Conservation (phyloP, 2,329 filamentous ascomycete genomes). For the Alternaria sp. region DNA sequence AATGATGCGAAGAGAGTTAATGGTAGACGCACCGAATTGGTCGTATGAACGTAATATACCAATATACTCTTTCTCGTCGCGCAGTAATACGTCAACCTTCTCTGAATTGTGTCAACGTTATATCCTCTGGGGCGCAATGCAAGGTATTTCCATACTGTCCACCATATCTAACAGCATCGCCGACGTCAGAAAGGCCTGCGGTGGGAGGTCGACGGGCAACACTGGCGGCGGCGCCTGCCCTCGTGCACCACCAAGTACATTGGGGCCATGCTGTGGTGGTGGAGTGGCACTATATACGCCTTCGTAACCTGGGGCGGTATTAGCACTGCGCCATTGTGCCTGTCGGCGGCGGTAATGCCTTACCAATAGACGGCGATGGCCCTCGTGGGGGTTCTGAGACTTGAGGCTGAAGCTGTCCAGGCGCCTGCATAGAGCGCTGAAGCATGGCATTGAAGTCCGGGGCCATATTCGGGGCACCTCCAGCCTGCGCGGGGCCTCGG, state of each 20-base stretch:
- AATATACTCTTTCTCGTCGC: conserved; percentile 93
- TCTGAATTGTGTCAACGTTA: conserved; percentile 64
- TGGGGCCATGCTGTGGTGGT: conserved; percentile 61
- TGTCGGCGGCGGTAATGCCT: conserved; percentile 11
- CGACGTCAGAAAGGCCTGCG: conserved; percentile 98
- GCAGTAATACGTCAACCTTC: conserved; percentile 90
- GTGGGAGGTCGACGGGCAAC: conserved; percentile 65
- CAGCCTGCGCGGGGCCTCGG: conserved; percentile 42
- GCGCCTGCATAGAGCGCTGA: conserved; percentile 47
- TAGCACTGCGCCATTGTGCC: conserved; percentile 21
- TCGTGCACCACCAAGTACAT: conserved; percentile 42
- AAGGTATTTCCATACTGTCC: conserved; percentile 71
- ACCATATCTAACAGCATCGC: conserved; percentile 95
- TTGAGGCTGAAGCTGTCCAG: conserved; percentile 32
- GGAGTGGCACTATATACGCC: conserved; percentile 51
- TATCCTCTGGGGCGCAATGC: conserved; percentile 6
- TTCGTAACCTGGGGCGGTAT: conserved; percentile 42
- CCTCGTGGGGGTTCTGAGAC: conserved; percentile 35
- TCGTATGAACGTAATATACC: conserved; percentile 96
- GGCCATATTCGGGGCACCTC: conserved; percentile 40
- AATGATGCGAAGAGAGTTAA: not conserved
- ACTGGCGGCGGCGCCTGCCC: conserved; percentile 35
- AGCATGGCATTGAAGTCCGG: conserved; percentile 50
- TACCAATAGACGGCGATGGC: conserved; percentile 40
- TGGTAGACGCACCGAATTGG: conserved; percentile 78